Percentiles rank a stretch among this genome's conserved stretches.
phyloP scores from a whole-genome alignment of 164 flowering plant genomes.

The Vitis riparia region DNA sequence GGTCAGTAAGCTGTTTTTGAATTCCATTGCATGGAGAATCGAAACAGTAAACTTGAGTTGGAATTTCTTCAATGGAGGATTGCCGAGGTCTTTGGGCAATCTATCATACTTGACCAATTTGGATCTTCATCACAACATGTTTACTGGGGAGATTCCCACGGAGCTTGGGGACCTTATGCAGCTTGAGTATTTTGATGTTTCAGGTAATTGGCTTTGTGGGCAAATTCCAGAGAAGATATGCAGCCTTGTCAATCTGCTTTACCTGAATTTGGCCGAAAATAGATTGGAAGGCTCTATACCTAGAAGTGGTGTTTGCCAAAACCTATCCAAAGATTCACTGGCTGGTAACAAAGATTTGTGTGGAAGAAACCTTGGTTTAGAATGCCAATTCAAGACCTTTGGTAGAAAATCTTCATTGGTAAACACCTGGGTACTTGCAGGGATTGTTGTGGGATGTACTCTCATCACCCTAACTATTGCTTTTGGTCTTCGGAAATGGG shows the following conservation, averaged over 20 bases:
- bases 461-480: conserved; percentile 26
- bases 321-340: conserved; percentile 38
- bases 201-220: conserved; percentile 53
- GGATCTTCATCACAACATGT: conserved; percentile 63
- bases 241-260: conserved; percentile 32
- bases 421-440: conserved; percentile 47
- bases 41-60: conserved; percentile 59
- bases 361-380: conserved; percentile 20
- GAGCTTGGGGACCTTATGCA: conserved; percentile 64
- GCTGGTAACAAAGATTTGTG: conserved; percentile 50
- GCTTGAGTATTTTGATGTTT: conserved; percentile 59
- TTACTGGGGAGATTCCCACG: conserved; percentile 53
- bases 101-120: conserved; percentile 55
- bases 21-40: conserved; percentile 49
- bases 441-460: conserved; percentile 30
- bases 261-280: conserved; percentile 51
- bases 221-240: conserved; percentile 59
- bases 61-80: conserved; percentile 45
- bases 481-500: conserved; percentile 37
- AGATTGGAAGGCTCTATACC: conserved; percentile 60
- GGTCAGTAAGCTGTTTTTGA: conserved; percentile 43
- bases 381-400: conserved; percentile 29
- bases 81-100: conserved; percentile 63
- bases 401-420: conserved; percentile 18
- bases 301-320: conserved; percentile 49